These are phyloP conservation scores for Backusella tarrabulga DNA, from an alignment of 192 early-diverging fungal species.

Conservation along the genomic window DNA sequence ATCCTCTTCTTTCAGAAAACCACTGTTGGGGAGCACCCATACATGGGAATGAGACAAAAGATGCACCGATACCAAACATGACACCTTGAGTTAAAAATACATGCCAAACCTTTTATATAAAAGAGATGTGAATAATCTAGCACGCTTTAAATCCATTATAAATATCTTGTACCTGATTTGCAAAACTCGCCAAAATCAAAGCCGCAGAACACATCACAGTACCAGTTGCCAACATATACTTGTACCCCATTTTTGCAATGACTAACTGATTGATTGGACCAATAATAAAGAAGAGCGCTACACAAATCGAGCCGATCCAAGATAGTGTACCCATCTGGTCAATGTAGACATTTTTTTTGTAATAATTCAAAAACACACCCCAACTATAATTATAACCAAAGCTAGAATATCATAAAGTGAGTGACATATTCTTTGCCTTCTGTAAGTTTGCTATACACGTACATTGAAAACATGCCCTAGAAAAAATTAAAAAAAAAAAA, in stretches of 20 bases:
- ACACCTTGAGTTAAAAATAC: constrained; percentile 73
- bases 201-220: constrained; percentile 39
- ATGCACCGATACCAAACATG: constrained; percentile 69
- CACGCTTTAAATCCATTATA: background rate
- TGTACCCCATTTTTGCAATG: constrained; percentile 48
- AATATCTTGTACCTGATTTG: constrained; percentile 18
- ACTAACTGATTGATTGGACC: constrained; percentile 35
- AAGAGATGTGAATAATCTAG: background rate
- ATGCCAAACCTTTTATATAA: constrained; percentile 57
- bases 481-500: background rate
- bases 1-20: constrained; percentile 61
- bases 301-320: constrained; percentile 50
- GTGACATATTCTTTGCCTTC: background rate
- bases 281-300: constrained; percentile 42
- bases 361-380: constrained; percentile 48
- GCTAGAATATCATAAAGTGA: constrained; percentile 23
- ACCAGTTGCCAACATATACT: constrained; percentile 46
- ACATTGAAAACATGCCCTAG: constrained; percentile 31
- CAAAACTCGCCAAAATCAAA: constrained; percentile 49
- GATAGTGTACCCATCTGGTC: constrained; percentile 40
- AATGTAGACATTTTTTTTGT: constrained; percentile 39
- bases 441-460: background rate
- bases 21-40: constrained; percentile 68
- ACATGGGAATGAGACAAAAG: constrained; percentile 63
- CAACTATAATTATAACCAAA: constrained; percentile 48